A percentile compares a stretch with the other conserved stretches of the same genome.
phyloP scores from a whole-genome alignment of 495 filamentous ascomycete genomes.

The Lepidopterella palustris region DNA sequence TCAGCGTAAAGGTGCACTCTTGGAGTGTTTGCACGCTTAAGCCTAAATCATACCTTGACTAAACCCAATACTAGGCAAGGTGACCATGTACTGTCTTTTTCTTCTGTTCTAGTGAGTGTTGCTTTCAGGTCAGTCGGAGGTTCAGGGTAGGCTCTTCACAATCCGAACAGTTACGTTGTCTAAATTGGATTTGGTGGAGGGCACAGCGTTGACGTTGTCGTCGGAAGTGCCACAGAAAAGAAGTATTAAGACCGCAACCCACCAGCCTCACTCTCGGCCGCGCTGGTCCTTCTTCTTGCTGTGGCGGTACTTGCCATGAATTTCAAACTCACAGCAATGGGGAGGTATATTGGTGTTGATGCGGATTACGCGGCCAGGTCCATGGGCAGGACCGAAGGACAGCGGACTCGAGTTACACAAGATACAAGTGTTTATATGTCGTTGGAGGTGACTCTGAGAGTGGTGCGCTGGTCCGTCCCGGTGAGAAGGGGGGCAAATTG shows the following conservation, averaged over 20 bases:
- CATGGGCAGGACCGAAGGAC: not conserved
- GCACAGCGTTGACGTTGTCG: not conserved
- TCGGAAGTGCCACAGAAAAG: not conserved
- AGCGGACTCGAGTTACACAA: slow-evolving; percentile 7
- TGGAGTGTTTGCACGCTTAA: too few species aligned
- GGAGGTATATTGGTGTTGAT: not conserved
- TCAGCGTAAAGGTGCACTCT: too few species aligned
- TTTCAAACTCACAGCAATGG: not conserved
- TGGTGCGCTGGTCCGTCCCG: not conserved
- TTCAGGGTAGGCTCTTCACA: too few species aligned
- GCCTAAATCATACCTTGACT: too few species aligned
- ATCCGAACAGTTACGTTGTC: too few species aligned
- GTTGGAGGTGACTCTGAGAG: slow-evolving; percentile 14
- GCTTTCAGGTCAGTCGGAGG: too few species aligned
- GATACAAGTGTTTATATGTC: slow-evolving; percentile 24
- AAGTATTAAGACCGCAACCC: not conserved
- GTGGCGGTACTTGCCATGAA: not conserved
- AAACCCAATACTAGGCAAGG: too few species aligned
- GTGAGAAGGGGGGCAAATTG: not conserved
- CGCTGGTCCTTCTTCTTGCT: not conserved
- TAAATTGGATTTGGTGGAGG: too few species aligned
- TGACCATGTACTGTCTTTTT: too few species aligned
- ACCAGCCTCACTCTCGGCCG: not conserved
- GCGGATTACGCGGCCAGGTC: not conserved
- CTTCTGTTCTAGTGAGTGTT: too few species aligned